phyloP scores from a whole-genome alignment of 345 rosid genomes.

The Firmiana major region DNA sequence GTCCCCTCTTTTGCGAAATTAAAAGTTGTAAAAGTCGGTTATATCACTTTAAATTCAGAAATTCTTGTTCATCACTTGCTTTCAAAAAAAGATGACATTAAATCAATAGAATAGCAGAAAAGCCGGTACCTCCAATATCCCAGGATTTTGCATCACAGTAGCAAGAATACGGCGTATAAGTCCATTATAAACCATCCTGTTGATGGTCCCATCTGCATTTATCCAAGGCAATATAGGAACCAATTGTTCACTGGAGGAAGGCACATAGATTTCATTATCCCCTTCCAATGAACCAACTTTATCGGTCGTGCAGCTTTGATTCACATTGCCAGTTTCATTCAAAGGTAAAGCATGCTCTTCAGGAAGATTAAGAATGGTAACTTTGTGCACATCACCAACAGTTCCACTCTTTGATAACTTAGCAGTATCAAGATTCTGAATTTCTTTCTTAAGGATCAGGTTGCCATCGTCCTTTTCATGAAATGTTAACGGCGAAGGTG shows the following conservation, averaged over 20 bases:
- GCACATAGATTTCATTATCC: constrained; percentile 17
- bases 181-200: constrained; percentile 61
- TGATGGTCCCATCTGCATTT: constrained; percentile 82
- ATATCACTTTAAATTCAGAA: background rate
- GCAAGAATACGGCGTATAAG: constrained; percentile 82
- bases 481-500: constrained; percentile 30
- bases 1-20: background rate
- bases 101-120: constrained; percentile 5
- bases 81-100: background rate
- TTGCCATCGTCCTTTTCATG: constrained; percentile 27
- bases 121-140: constrained; percentile 68
- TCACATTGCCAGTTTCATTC: constrained; percentile 25
- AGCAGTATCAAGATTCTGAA: constrained; percentile 20
- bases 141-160: constrained; percentile 84
- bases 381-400: constrained; percentile 54
- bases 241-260: constrained; percentile 31
- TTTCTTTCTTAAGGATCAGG: constrained; percentile 27
- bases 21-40: background rate
- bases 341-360: constrained; percentile 38
- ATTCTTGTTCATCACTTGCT: background rate
- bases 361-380: constrained; percentile 88
- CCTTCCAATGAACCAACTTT: constrained; percentile 19
- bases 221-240: constrained; percentile 85
- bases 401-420: constrained; percentile 26
- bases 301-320: constrained; percentile 29